These are phyloP conservation scores for Starmerella sp. DNA, from an alignment of 805 yeast species.

Conservation along the genomic window DNA sequence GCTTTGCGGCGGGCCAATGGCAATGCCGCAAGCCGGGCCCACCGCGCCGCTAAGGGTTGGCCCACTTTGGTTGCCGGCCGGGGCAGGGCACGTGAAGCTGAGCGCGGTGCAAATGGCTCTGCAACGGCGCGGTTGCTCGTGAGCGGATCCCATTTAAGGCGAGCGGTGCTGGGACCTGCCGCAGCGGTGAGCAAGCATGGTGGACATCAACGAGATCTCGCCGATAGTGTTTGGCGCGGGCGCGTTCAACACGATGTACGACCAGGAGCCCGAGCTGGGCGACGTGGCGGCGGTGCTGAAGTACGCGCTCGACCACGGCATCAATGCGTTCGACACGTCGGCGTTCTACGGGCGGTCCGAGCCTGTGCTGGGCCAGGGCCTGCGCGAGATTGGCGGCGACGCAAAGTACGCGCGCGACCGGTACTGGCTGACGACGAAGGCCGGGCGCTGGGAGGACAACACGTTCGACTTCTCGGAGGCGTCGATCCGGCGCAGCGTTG, in stretches of 20 bases:
- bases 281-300: constrained; percentile 49
- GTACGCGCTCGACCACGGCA: constrained; percentile 53
- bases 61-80: too few species aligned
- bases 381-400: constrained; percentile 31
- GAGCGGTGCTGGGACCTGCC: not conserved
- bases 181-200: not conserved
- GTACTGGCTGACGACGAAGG: constrained; percentile 71
- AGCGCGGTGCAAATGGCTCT: too few species aligned
- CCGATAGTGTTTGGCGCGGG: constrained; percentile 80
- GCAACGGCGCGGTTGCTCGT: too few species aligned
- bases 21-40: too few species aligned
- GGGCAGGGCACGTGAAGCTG: too few species aligned
- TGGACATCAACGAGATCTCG: not conserved
- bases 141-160: not conserved
- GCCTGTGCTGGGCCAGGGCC: constrained; percentile 54
- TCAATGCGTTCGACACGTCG: constrained; percentile 76
- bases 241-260: constrained; percentile 70
- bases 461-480: constrained; percentile 64
- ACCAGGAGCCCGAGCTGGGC: constrained; percentile 50
- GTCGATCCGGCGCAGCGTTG: constrained; percentile 50
- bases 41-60: too few species aligned
- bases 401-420: constrained; percentile 38
- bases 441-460: constrained; percentile 59
- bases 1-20: too few species aligned
- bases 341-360: constrained; percentile 93